A percentile compares a stretch with the other conserved stretches of the same genome.
Evolutionary conservation across 1,284 basidiomycete species (phyloP).

Genomic region (Volvariella surrecta): DNA sequence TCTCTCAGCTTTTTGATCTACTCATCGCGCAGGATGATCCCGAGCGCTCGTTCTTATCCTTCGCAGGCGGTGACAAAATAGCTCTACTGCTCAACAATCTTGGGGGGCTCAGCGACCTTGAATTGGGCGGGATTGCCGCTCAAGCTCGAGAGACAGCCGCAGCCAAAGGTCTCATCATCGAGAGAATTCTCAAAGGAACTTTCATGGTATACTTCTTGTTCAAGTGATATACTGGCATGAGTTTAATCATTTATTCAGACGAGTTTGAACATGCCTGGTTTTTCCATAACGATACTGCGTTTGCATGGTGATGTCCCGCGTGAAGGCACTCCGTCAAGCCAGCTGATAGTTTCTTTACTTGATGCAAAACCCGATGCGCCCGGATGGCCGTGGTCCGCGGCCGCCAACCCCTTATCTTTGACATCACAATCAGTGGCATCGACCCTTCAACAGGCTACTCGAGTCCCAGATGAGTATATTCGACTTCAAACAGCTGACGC

Average conservation of each 20-base stretch:
- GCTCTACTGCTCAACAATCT: constrained; percentile 75
- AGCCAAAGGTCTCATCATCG: constrained; percentile 46
- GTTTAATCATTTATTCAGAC: constrained; percentile 38
- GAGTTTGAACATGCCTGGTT: constrained; percentile 92
- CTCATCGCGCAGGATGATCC: constrained; percentile 69
- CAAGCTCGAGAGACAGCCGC: constrained; percentile 53
- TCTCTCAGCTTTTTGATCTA: constrained; percentile 64
- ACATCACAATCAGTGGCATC: constrained; percentile 13
- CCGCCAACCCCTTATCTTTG: constrained; percentile 21
- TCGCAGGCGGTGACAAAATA: constrained; percentile 57
- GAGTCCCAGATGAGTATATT: constrained; percentile 4
- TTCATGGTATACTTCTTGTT: constrained; percentile 59
- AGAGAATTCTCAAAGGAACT: constrained; percentile 66
- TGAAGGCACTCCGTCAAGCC: constrained; percentile 23
- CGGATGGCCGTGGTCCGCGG: constrained; percentile 77
- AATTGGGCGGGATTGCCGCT: constrained; percentile 63
- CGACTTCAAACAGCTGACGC: constrained; percentile 35
- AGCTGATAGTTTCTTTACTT: constrained; percentile 65
- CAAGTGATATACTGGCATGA: neutral
- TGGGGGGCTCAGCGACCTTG: constrained; percentile 83
- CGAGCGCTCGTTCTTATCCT: constrained; percentile 82
- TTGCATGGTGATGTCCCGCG: constrained; percentile 47
- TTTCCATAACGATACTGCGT: constrained; percentile 82
- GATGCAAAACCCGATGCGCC: constrained; percentile 71
- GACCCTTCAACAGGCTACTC: constrained; percentile 12